Evolutionary conservation across 805 yeast genomes (phyloP), one percentile per base, ranked within the genome.

Genomic region (Metschnikowia koreensis): DNA sequence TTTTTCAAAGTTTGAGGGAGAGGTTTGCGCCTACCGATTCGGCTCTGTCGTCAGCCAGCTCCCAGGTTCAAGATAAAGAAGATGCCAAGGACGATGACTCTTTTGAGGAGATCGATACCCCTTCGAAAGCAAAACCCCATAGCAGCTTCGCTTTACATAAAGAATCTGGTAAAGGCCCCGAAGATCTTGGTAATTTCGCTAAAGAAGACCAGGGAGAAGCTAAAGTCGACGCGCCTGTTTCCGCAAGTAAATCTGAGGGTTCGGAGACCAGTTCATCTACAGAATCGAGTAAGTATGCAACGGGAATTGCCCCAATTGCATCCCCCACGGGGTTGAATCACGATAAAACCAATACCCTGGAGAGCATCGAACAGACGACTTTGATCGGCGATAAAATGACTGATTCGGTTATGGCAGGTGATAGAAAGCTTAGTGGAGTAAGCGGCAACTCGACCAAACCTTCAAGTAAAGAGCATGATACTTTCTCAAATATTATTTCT

Each of bases 1-100:
- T 71, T n/a, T 70, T 70, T 55, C 73, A 68, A 51, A 64, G 69
- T 47, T 60, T 71, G 44, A 64, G 69, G 28, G 71, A 69, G 42
- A 61, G 68, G 46, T 62, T 70, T 31, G 56, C 64, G 13, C 34
- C 34, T 6, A 48, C 48, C 11, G 62, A 59, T 17, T 47, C 40
- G 39, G 2, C 45, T 9, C 17, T n/a, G 41, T 22, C 17, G 34
- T 38, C 17, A 38, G 15, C 39, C 1, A 17, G 15, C 38, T n/a
- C 17, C 27, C 33, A 44, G n/a, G 41, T 22, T 17, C 36, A 36
- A 36, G 34, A 22, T 4, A 15, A 7, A 6, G 29, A 34, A n/a
- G n/a, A 11, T 13, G 11, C 27, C 27, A 40, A 36, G 15, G 38
- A 38, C 26, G 40, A 36, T 15, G 41, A 15, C 26, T 36, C 40